phyloP scores from a whole-genome alignment of 495 filamentous ascomycete genomes.

The Chaetomium tenue region DNA sequence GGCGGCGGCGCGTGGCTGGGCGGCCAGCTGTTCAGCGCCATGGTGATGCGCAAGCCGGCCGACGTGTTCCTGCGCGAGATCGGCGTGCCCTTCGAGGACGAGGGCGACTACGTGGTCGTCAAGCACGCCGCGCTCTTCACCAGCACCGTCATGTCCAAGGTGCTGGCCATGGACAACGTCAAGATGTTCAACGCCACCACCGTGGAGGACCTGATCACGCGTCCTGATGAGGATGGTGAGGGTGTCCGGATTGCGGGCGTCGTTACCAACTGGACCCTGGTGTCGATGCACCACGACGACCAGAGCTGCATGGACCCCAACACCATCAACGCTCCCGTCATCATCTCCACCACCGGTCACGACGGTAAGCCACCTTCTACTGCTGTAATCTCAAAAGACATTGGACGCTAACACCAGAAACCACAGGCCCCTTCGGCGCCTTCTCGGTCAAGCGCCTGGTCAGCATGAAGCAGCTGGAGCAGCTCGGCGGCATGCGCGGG shows the following conservation, averaged over 20 bases:
- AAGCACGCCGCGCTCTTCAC: conserved; percentile 93
- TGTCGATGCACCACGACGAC: conserved; percentile 79
- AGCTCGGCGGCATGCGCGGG: conserved; percentile 86
- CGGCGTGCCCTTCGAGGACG: conserved; percentile 82
- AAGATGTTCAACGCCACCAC: conserved; percentile 94
- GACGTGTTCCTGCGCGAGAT: conserved; percentile 77
- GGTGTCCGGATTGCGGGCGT: conserved; percentile 74
- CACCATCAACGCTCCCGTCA: conserved; percentile 84
- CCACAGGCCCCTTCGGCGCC: conserved; percentile 70
- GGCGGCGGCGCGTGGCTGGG: conserved; percentile 91
- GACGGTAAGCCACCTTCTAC: conserved; percentile 49
- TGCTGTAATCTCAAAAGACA: background rate
- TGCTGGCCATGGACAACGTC: conserved; percentile 79
- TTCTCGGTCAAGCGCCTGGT: conserved; percentile 84
- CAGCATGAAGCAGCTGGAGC: conserved; percentile 73
- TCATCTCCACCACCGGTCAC: conserved; percentile 86
- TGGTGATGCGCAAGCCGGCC: conserved; percentile 91
- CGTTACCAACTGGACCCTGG: conserved; percentile 92
- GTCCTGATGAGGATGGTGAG: conserved; percentile 46
- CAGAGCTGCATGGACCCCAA: conserved; percentile 95
- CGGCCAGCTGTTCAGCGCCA: conserved; percentile 87
- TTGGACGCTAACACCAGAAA: background rate
- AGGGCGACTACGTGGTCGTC: conserved; percentile 82
- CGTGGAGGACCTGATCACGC: conserved; percentile 88
- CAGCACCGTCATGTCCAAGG: conserved; percentile 75